Evolutionary conservation across 139 green algal genomes (phyloP).

Genomic region (Zygnema circumcarinatum): DNA sequence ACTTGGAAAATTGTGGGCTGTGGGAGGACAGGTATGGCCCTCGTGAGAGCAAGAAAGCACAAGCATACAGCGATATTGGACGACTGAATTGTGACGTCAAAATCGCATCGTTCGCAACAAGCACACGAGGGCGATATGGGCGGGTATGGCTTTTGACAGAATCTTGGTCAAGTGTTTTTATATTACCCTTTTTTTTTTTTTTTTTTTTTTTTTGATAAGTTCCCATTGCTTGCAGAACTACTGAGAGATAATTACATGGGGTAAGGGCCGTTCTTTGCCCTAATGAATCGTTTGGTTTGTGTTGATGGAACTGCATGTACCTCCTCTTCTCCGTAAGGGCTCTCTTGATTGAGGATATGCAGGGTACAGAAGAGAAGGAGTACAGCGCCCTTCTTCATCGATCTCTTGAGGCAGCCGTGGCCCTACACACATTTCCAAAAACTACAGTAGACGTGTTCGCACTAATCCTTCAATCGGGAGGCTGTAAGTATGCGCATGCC

Average conservation of each 20-base stretch:
- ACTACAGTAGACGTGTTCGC: conserved; percentile 74
- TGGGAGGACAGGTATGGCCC: conserved; percentile 72
- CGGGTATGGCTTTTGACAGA: not conserved
- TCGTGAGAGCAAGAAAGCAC: conserved; percentile 67
- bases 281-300: not conserved
- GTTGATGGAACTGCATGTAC: no score
- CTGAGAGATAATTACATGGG: not conserved
- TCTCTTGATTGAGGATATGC: conserved; percentile 14
- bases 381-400: conserved; percentile 59
- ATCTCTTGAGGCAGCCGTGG: conserved; percentile 67
- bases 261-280: not conserved
- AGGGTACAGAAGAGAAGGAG: conserved; percentile 65
- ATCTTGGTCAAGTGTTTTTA: not conserved
- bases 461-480: conserved; percentile 76
- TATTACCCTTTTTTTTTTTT: not conserved
- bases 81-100: conserved; percentile 74
- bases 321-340: no score
- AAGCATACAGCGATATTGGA: conserved; percentile 71
- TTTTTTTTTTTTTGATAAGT: not conserved
- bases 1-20: no score
- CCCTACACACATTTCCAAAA: conserved; percentile 75
- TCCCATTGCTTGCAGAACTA: no score
- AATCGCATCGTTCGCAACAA: conserved; percentile 70
- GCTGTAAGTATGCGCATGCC: conserved; percentile 56
- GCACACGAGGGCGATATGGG: conserved; percentile 40